Base-by-base conservation (phyloP, 1,284 basidiomycete species). In the Cutaneotrichosporon sp. region DNA sequence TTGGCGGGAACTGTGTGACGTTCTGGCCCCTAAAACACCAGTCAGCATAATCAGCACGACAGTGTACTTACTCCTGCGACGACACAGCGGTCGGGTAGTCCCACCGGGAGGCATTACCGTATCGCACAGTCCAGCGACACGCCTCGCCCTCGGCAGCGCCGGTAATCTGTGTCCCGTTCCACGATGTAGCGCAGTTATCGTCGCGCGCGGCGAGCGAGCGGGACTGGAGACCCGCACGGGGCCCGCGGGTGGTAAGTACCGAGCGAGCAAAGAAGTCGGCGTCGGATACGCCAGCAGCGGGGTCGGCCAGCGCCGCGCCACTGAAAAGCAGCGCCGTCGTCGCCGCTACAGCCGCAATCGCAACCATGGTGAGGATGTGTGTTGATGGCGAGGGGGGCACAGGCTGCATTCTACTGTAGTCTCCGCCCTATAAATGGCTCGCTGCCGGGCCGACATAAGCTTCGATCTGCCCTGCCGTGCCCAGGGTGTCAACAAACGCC, bases 1-100 rank as follows among this genome's bases (percentile, higher is more conserved):
- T 78, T 4, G 84, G 78, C 21, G 88, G 88, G 44, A 85, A 72
- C 2, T 74, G 72, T 0, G 82, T 76, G 3, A 78, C 76, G 62
- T 85, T 78, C 22, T 58, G 47, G 43, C 56, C 59, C 12, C 64
- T 67, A 21, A n/a, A n/a, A n/a, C n/a, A n/a, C 10, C 1, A 9
- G 37, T 54, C 10, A 49, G 43, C 41, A 14, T 30, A n/a, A 30
- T 30, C 14, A 17, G 10, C 20, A 15, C 38, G 15, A 22, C 23
- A 42, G 18, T 17, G 2, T 1, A 39, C 66, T 56, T 22, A 69
- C 70, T 21, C 39, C 12, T 64, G 36, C 18, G 55, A 48, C 14
- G 30, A 26, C 0, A 52, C 44, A 8, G 46, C 14, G 0, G 30
- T 15, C 8, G 62, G 54, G 26, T 64, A 53, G 13, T 39, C 64